These are phyloP conservation scores for Arbutus unedo DNA, from an alignment of 148 eudicot species.

Conservation along the genomic window DNA sequence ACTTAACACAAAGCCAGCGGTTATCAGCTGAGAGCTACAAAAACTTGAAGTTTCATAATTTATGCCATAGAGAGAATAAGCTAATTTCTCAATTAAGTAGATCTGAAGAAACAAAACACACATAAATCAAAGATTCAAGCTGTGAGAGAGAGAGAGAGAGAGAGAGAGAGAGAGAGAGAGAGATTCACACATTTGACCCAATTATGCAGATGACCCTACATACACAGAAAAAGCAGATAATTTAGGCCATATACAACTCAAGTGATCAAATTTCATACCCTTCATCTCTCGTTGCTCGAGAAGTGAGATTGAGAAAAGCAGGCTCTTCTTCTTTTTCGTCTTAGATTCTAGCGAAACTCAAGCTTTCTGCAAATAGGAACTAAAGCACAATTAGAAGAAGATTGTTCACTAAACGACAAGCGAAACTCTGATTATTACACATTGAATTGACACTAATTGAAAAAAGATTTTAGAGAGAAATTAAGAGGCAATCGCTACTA, in stretches of 20 bases:
- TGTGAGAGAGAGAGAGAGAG: too few species aligned
- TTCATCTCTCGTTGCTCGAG: constrained; percentile 84
- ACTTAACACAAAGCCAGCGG: too few species aligned
- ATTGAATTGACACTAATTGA: background rate
- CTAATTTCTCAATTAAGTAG: too few species aligned
- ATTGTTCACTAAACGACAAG: background rate
- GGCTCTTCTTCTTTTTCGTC: constrained; percentile 41
- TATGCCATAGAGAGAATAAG: too few species aligned
- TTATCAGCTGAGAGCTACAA: too few species aligned
- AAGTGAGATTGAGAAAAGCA: constrained; percentile 57
- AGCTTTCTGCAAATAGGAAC: constrained; percentile 10
- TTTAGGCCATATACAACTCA: background rate
- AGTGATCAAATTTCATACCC: constrained; percentile 27
- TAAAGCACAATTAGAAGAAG: background rate
- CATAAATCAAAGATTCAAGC: too few species aligned
- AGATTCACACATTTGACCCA: background rate
- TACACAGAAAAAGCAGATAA: background rate
- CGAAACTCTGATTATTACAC: background rate
- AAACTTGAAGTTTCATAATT: too few species aligned
- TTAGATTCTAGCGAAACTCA: constrained; percentile 41
- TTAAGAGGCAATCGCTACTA: too few species aligned
- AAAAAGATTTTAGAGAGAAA: background rate
- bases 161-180: background rate
- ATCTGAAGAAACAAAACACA: too few species aligned
- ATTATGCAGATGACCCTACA: background rate